Evolutionary conservation across 2,329 filamentous ascomycete genomes (phyloP).

Genomic region (Colletotrichum phormii): DNA sequence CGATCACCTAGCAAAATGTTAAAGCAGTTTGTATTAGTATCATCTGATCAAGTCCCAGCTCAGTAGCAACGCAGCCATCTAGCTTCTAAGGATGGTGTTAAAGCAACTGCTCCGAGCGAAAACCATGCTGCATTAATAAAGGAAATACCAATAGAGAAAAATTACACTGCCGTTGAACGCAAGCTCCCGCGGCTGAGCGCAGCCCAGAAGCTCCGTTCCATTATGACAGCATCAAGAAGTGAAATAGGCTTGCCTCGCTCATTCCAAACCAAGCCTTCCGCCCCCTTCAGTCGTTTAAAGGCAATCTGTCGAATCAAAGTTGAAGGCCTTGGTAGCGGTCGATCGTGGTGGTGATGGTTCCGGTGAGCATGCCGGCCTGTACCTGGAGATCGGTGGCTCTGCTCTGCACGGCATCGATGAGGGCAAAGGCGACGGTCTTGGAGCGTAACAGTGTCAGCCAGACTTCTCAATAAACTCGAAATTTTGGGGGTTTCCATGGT

Average conservation of each 20-base stretch:
- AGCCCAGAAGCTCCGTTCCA: background rate
- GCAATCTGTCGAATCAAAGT: rapidly evolving
- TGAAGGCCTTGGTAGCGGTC: background rate
- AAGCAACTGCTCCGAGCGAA: background rate
- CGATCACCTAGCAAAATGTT: no score
- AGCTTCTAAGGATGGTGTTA: background rate
- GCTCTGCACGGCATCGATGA: constrained; percentile 44
- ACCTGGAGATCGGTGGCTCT: background rate
- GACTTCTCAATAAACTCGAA: background rate
- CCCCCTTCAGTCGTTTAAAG: no score
- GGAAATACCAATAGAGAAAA: background rate
- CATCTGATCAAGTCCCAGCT: no score
- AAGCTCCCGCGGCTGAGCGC: background rate
- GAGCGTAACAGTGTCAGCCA: background rate
- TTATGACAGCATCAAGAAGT: background rate
- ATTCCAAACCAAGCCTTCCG: no score
- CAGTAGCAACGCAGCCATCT: no score
- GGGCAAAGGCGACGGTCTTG: constrained; percentile 36
- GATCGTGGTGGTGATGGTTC: background rate
- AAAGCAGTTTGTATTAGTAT: no score
- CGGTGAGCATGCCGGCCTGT: background rate
- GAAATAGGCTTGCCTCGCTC: background rate
- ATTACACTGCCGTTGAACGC: background rate
- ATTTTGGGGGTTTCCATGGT: no score
- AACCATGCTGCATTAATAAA: background rate